Evolutionary conservation across 768 basidiomycete species (phyloP).

Genomic region (Coprinopsis strossmayeri): DNA sequence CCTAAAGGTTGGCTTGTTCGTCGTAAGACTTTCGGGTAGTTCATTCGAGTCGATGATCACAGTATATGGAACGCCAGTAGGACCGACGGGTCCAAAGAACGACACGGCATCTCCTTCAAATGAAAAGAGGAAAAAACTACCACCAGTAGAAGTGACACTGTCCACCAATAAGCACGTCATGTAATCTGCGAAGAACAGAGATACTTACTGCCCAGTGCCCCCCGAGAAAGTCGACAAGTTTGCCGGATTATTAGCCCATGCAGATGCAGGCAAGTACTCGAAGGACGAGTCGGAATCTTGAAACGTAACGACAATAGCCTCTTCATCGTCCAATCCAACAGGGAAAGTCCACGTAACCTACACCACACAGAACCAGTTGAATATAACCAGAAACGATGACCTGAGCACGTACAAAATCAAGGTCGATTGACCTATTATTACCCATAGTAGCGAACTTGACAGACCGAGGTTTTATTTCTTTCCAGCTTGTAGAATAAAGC

Average conservation of each 20-base stretch:
- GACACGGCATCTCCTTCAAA: slow-evolving; percentile 28
- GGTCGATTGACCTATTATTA: slow-evolving; percentile 26
- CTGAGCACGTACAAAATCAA: slow-evolving; percentile 37
- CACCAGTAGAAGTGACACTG: slow-evolving; percentile 15
- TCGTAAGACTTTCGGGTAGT: slow-evolving; percentile 13
- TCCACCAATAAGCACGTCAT: background rate
- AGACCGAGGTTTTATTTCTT: slow-evolving; percentile 29
- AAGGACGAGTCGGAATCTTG: slow-evolving; percentile 33
- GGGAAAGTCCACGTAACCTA: slow-evolving; percentile 28
- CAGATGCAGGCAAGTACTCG: slow-evolving; percentile 22
- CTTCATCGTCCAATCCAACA: slow-evolving; percentile 21
- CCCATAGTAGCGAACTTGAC: slow-evolving; percentile 29
- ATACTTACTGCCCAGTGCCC: slow-evolving; percentile 37
- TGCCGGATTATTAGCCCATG: slow-evolving; percentile 27
- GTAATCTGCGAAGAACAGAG: background rate
- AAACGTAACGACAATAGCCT: slow-evolving; percentile 19
- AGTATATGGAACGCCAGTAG: slow-evolving; percentile 22
- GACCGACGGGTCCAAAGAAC: slow-evolving; percentile 33
- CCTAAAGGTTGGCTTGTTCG: slow-evolving; percentile 16
- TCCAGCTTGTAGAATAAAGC: slow-evolving; percentile 29
- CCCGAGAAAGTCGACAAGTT: slow-evolving; percentile 36
- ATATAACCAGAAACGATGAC: background rate
- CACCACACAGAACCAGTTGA: background rate
- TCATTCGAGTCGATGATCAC: slow-evolving; percentile 22
- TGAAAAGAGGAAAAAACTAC: slow-evolving; percentile 17